Evolutionary conservation across 2,329 filamentous ascomycete genomes (phyloP).

Genomic region (Ceratocystis destructans): DNA sequence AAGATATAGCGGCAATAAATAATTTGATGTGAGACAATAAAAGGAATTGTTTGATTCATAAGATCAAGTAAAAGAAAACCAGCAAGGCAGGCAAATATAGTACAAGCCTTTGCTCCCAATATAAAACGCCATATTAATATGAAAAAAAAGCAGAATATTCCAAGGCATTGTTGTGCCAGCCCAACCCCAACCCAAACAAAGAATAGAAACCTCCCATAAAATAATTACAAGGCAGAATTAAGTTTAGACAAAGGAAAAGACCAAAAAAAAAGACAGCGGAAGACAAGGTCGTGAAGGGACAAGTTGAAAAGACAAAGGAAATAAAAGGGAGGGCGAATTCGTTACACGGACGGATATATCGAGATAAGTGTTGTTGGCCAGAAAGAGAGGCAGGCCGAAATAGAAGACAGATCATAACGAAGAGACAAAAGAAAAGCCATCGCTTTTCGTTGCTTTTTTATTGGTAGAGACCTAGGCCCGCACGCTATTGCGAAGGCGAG

Average conservation of each 20-base stretch:
- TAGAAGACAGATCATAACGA: slow-evolving; percentile 4
- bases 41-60: background rate
- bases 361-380: background rate
- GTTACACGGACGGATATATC: background rate
- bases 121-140: background rate
- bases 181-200: background rate
- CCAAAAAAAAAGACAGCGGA: background rate
- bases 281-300: background rate
- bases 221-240: slow-evolving; percentile 3
- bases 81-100: background rate
- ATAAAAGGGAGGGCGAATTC: slow-evolving; percentile 13
- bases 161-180: too few species aligned
- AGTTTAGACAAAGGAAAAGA: slow-evolving; percentile 6
- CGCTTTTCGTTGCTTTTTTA: background rate
- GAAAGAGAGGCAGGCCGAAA: background rate
- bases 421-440: slow-evolving; percentile 1
- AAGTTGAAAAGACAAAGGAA: slow-evolving; percentile 8
- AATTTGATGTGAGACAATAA: too few species aligned
- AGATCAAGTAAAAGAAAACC: background rate
- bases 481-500: slow-evolving; percentile 14
- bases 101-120: background rate
- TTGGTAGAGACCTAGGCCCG: slow-evolving; percentile 7
- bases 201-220: background rate
- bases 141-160: background rate
- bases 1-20: too few species aligned